Evolutionary conservation across 352 stramenopile genomes (phyloP).

Genomic region (Phytophthora sp.): DNA sequence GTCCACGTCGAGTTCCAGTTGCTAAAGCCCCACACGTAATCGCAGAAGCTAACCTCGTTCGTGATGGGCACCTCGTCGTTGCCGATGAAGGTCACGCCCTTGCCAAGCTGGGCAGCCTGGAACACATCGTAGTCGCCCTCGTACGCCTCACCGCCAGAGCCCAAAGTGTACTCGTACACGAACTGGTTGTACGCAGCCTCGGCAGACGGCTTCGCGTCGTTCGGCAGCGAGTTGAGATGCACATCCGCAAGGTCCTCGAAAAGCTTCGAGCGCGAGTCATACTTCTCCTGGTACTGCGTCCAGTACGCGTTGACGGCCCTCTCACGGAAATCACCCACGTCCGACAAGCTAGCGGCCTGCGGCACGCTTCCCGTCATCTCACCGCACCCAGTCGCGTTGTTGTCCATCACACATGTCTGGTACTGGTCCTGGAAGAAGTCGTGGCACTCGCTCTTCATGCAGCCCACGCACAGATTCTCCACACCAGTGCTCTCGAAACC

Average conservation of each 20-base stretch:
- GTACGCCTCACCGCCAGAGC: slow-evolving; percentile 35
- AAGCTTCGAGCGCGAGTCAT: slow-evolving; percentile 52
- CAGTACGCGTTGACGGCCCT: slow-evolving; percentile 51
- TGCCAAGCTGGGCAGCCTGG: slow-evolving; percentile 47
- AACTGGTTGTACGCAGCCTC: slow-evolving; percentile 62
- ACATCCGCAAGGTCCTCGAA: slow-evolving; percentile 65
- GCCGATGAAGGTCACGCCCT: slow-evolving; percentile 62
- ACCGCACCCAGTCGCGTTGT: slow-evolving; percentile 61
- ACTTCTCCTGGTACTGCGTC: slow-evolving; percentile 50
- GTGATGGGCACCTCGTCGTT: slow-evolving; percentile 66
- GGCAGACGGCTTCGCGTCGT: slow-evolving; percentile 46
- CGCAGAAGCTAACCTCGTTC: slow-evolving; percentile 69
- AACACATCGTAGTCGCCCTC: slow-evolving; percentile 49
- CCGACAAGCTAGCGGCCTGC: slow-evolving; percentile 37
- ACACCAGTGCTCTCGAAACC: slow-evolving; percentile 58
- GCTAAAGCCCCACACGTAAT: slow-evolving; percentile 70
- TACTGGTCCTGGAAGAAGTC: slow-evolving; percentile 63
- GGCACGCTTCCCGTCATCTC: slow-evolving; percentile 64
- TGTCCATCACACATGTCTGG: slow-evolving; percentile 51
- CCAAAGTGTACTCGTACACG: slow-evolving; percentile 63
- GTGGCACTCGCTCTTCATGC: slow-evolving; percentile 64
- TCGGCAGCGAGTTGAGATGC: slow-evolving; percentile 57
- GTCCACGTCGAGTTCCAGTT: slow-evolving; percentile 82
- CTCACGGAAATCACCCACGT: slow-evolving; percentile 53
- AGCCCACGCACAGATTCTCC: slow-evolving; percentile 70